A percentile compares a stretch with the other conserved stretches of the same genome.
Conservation (phyloP, 169 alveolate genomes). For the Amoebophrya sp. region DNA sequence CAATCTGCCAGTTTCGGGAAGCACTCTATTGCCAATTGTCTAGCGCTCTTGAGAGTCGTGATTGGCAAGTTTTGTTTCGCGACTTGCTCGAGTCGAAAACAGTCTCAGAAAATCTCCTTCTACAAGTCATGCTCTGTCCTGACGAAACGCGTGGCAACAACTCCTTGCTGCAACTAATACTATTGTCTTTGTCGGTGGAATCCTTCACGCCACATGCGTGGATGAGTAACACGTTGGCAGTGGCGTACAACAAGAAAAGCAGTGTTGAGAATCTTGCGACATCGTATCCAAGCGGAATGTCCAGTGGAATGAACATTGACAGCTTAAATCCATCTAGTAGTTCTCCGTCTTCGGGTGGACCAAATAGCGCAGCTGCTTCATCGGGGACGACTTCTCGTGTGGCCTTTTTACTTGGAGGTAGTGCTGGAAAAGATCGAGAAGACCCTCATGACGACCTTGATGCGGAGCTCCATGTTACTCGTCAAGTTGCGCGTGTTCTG, state of each 20-base stretch:
- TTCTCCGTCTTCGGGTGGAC: too few relatives aligned
- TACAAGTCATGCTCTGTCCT: not conserved
- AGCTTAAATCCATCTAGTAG: too few relatives aligned
- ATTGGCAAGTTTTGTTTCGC: not conserved
- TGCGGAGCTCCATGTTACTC: too few relatives aligned
- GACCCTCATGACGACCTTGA: too few relatives aligned
- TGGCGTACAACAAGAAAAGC: not conserved
- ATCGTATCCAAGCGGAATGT: too few relatives aligned
- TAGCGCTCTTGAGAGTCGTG: not conserved
- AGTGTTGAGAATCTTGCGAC: too few relatives aligned
- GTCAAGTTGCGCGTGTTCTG: too few relatives aligned
- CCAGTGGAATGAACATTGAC: too few relatives aligned
- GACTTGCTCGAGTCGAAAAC: not conserved
- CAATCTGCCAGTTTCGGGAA: not conserved
- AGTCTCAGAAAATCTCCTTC: not conserved
- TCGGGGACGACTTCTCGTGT: too few relatives aligned
- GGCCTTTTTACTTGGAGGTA: too few relatives aligned
- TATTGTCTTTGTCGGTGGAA: not conserved
- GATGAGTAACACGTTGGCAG: not conserved
- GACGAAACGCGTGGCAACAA: not conserved
- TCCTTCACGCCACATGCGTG: conserved; percentile 1
- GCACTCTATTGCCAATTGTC: not conserved
- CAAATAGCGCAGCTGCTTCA: too few relatives aligned
- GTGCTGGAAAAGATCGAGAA: too few relatives aligned
- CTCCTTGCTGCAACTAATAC: not conserved